phyloP scores from a whole-genome alignment of 139 green algal species.

The Chlamydomonas incerta region DNA sequence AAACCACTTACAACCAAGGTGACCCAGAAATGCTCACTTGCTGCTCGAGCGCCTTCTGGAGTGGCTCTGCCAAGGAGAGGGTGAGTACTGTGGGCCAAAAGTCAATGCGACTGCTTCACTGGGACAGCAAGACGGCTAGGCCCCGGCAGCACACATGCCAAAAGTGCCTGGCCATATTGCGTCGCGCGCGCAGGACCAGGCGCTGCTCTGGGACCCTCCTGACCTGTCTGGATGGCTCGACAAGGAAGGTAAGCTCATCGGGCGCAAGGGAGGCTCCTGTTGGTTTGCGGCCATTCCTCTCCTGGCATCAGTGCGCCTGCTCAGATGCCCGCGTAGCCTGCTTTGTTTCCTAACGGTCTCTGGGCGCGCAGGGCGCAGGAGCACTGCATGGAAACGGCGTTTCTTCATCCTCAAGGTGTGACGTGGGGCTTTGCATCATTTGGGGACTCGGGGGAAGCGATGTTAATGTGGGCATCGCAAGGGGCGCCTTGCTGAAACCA shows the following conservation, averaged over 20 bases:
- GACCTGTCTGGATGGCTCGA: slow-evolving; percentile 31
- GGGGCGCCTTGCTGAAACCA: too few species aligned
- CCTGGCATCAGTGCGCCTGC: background rate
- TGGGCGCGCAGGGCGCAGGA: background rate
- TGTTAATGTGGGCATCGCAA: too few species aligned
- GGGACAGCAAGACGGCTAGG: too few species aligned
- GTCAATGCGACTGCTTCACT: too few species aligned
- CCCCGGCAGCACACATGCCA: too few species aligned
- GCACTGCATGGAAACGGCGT: background rate
- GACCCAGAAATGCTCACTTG: background rate
- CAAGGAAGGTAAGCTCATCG: slow-evolving; percentile 16
- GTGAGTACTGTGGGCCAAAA: too few species aligned
- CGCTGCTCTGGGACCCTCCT: slow-evolving; percentile 13
- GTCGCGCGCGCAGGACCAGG: slow-evolving; percentile 11
- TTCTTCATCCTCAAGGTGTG: slow-evolving; percentile 37
- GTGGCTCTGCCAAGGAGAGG: too few species aligned
- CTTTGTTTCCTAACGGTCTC: background rate
- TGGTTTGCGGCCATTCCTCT: background rate
- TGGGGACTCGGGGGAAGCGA: too few species aligned
- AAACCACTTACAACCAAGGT: background rate
- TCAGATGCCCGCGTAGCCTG: too few species aligned
- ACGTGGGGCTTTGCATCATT: slow-evolving; percentile 6
- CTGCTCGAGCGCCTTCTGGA: too few species aligned
- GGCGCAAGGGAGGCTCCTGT: background rate
- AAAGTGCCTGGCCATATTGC: too few species aligned